Percentiles rank a stretch among this genome's conserved stretches.
These are phyloP conservation scores for Bauhinia variegata DNA, from an alignment of 306 rosid genomes.

Conservation along the genomic window DNA sequence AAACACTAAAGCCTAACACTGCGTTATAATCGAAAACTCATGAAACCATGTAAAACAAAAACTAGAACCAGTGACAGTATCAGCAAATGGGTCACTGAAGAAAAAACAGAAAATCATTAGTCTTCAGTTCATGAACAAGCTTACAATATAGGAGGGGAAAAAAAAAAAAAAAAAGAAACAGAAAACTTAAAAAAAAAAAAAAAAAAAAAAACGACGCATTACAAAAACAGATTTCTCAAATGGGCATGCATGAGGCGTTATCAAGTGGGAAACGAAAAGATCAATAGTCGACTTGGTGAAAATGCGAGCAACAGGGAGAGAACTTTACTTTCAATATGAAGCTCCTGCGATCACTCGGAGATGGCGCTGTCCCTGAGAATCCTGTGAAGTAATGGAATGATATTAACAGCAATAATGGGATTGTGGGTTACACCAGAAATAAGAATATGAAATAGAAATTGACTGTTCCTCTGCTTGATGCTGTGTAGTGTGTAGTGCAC, in stretches of 20 bases:
- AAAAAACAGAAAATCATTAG: too few relatives aligned
- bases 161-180: background rate
- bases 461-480: background rate
- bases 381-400: background rate
- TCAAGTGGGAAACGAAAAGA: slow-evolving; percentile 13
- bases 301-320: slow-evolving; percentile 19
- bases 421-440: background rate
- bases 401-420: background rate
- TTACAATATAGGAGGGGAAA: background rate
- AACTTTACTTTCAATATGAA: background rate
- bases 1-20: background rate
- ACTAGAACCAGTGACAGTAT: background rate
- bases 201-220: background rate
- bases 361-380: background rate
- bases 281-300: background rate
- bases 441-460: slow-evolving; percentile 10
- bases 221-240: background rate
- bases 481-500: slow-evolving; percentile 1
- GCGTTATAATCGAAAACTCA: too few relatives aligned
- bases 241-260: slow-evolving; percentile 1
- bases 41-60: background rate
- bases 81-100: too few relatives aligned
- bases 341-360: background rate
- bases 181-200: background rate
- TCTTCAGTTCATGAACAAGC: background rate